Percentiles rank a stretch among this genome's conserved stretches.
Evolutionary conservation across 345 rosid genomes (phyloP).

Genomic region (Eucalyptus rudis): DNA sequence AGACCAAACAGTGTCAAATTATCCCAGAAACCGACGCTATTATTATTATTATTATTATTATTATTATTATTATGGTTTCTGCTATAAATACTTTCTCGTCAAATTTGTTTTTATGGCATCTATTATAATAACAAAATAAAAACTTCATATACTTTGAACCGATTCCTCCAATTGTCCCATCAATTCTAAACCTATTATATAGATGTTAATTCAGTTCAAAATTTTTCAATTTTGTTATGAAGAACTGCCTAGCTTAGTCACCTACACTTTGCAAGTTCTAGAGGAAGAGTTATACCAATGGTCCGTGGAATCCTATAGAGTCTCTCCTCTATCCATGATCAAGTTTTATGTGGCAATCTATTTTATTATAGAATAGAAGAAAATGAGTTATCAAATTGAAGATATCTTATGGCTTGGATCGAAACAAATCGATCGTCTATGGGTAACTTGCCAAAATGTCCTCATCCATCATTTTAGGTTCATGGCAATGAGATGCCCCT

Average conservation of each 20-base stretch:
- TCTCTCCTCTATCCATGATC: neutral
- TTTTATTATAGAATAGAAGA: neutral
- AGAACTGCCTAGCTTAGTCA: conserved; percentile 21
- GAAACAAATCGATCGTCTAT: neutral
- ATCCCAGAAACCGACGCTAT: too few species aligned
- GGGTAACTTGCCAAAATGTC: neutral
- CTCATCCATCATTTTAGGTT: neutral
- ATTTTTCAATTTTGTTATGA: neutral
- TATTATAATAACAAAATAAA: too few species aligned
- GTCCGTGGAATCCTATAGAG: conserved; percentile 12
- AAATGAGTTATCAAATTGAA: neutral
- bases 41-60: too few species aligned
- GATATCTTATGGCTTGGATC: neutral
- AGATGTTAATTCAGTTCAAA: accelerated
- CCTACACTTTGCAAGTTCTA: conserved; percentile 17
- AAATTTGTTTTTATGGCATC: too few species aligned
- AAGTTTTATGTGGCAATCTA: neutral
- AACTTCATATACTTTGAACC: too few species aligned
- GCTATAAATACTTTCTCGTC: too few species aligned
- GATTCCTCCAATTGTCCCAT: too few species aligned
- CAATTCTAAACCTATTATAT: too few species aligned
- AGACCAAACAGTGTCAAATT: too few species aligned
- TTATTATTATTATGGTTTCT: too few species aligned
- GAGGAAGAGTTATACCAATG: conserved; percentile 36
- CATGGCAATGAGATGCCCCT: neutral